Evolutionary conservation across 106 monocot genomes (phyloP).

Genomic region (Phalaenopsis equestris): DNA sequence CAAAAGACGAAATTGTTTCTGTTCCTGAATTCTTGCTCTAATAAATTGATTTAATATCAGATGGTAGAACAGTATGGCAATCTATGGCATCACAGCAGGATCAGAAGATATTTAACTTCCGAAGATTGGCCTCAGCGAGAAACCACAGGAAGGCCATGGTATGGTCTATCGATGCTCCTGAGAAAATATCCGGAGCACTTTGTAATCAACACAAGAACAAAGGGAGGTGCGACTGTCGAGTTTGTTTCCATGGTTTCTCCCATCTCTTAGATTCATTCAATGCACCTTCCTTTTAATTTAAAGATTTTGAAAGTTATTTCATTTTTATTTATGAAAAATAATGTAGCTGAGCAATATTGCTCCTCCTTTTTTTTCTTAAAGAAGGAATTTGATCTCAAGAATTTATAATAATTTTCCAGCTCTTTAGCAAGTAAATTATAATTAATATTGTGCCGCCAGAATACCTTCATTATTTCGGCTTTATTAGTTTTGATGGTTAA

Average conservation of each 20-base stretch:
- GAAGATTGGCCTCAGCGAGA: slow-evolving; percentile 27
- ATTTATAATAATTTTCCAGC: too few species aligned
- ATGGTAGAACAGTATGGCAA: slow-evolving; percentile 25
- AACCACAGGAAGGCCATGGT: slow-evolving; percentile 30
- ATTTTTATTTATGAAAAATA: too few species aligned
- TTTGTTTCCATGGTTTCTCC: slow-evolving; percentile 32
- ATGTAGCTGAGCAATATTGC: too few species aligned
- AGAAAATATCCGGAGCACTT: slow-evolving; percentile 39
- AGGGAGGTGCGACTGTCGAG: slow-evolving; percentile 12
- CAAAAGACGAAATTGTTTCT: neutral
- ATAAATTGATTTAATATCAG: slow-evolving; percentile 9
- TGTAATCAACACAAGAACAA: slow-evolving; percentile 31
- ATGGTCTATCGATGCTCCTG: slow-evolving; percentile 25
- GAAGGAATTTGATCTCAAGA: too few species aligned
- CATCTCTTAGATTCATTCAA: slow-evolving; percentile 5
- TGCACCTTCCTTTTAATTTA: too few species aligned
- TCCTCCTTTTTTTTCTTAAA: too few species aligned
- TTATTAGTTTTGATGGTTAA: too few species aligned
- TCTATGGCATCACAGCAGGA: slow-evolving; percentile 35
- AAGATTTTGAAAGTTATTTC: too few species aligned
- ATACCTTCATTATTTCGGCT: too few species aligned
- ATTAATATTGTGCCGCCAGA: too few species aligned
- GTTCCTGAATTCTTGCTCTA: neutral
- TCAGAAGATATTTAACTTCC: slow-evolving; percentile 27
- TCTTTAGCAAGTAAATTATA: neutral